Base-by-base conservation (phyloP, 2,329 filamentous ascomycete species). In the Hortaea sp. region DNA sequence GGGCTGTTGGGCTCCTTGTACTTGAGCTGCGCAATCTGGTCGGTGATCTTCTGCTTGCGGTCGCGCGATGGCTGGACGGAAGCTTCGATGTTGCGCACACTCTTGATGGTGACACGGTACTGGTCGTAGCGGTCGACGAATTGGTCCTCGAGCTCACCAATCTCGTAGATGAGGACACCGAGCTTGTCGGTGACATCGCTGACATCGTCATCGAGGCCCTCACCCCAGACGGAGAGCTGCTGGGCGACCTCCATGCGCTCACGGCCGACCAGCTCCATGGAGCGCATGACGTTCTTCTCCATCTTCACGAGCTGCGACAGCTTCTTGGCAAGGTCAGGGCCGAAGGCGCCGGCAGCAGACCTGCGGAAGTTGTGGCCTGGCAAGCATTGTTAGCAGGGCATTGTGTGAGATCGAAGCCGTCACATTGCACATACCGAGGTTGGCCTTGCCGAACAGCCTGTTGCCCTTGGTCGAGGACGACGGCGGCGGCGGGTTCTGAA, bases 231-330 rank as follows among this genome's bases (percentile, higher is more conserved):
- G 45, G 92, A 97, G 20, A 98, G 78, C 89, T 98, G 92, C 88
- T 95, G 88, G 63, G 92, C 92, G 56, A 95, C 90, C 62, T 97
- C 92, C 88, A 97, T 97, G 60, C 92, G 83, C 76, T 98, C 92
- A 63, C 88, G 84, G 40, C 88, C 88, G 45, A 97, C 92, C 42
- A 88, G 77, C 67, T 98, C 92, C 77, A 97, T 82, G 66, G 88
- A 95, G 68, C 92, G 88, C 92, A 98, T 98, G 47, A 95, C 87
- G 66, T 98, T 97, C 82, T 98, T 98, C 74, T 98, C 92, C 92
- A 98, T 98, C 80, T 98, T 98, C 53, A 98, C 92, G 44, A 98
- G 79, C 73, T 94, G 87, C 37, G 89, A 88, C 52, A 98, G 82
- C 78, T 98, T 98, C 79, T 95, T 95, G 49, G 92, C 85, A 49